Evolutionary conservation across 2,329 filamentous ascomycete species (phyloP), one percentile per base, ranked within the genome.

Genomic region (Cyphellophora attinorum): DNA sequence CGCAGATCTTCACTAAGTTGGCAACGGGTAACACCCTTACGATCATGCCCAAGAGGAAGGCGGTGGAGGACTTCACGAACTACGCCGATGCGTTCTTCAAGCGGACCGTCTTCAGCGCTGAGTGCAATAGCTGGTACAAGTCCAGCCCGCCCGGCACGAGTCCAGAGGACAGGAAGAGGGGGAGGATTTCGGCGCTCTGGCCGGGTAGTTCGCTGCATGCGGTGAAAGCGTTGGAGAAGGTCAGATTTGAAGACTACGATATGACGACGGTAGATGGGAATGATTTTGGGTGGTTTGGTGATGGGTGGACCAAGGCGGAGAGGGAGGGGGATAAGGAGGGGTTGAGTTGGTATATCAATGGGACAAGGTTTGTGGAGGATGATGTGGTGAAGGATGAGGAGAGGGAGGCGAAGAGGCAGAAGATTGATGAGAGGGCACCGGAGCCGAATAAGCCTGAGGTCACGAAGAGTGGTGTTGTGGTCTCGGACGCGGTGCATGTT

Each of bases 111-210:
- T 49, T 43, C 35, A 42, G 36, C n/a, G 45, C 36, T 8, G 42
- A 55, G 11, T 74, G 70, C 50, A 59, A 59, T 29, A 66, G 62
- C 35, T 73, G 68, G 69, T 74, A 74, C 46, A 65, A 67, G 44
- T 34, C 39, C 10, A 34, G 35, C 52, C 58, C 30, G 53, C 56
- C 28, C 49, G 54, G 11, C 52, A 64, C 32, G 5, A 41, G 35
- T 3, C 30, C 40, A 3, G 44, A 44, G 33, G 42, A 46, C n/a
- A 34, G 42, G 5, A 45, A 41, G 29, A 35, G 21, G 14, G 62
- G 63, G n/a, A 51, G 60, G 31, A 54, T 68, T 19, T 56, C 59
- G 5, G 64, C 62, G 2, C 48, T 61, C 11, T 67, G 59, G 51
- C 57, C 60, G 13, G 64, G 64, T 16, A 60, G 56, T 37, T 50